Evolutionary conservation across 257 asterid species (phyloP), one percentile per base, ranked within the genome.

Genomic region (Solanum paucissectum): DNA sequence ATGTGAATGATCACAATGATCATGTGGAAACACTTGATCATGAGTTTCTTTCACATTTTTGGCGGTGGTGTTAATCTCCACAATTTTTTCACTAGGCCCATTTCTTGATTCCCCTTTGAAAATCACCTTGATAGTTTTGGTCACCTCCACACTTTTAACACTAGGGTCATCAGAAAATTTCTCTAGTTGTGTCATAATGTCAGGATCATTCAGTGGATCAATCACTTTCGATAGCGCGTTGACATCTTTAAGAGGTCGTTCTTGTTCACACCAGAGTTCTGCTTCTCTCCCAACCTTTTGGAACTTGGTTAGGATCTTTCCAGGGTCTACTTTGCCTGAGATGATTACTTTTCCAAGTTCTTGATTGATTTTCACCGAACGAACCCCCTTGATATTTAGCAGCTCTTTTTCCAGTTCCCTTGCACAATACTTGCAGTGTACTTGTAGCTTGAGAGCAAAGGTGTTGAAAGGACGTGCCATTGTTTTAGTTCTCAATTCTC

Each of bases 311-410:
- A 90, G 38, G 13, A 90, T 68, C 18, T 66, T 75, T n/a, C 73
- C 40, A 16, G 92, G 92, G 76, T 86, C 88, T 36, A 75, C 49
- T 13, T 83, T 88, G 44, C 87, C 92, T 9, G 85, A 62, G 83
- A 90, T 84, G 6, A 64, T 34, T 4, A 83, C 83, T 3, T 76
- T 64, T 44, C 89, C 90, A 83, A 83, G 52, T 38, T 90, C 84
- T 23, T 66, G 34, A 23, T 90, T 83, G 9, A 88, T 75, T 3
- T 2, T 16, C 7, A 87, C 90, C 0, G 75, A 68, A 37, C 73
- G 86, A 21, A 90, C 82, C 0, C 92, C 92, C 6, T 82, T 75
- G 7, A 77, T 49, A 1, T 0, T 42, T 7, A 7, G 32, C 10
- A 90, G 44, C 40, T 68, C 40, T 2, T 76, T 84, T 71, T 90